phyloP scores from a whole-genome alignment of 2,329 filamentous ascomycete species.

The Pseudofabraea citricarpa region DNA sequence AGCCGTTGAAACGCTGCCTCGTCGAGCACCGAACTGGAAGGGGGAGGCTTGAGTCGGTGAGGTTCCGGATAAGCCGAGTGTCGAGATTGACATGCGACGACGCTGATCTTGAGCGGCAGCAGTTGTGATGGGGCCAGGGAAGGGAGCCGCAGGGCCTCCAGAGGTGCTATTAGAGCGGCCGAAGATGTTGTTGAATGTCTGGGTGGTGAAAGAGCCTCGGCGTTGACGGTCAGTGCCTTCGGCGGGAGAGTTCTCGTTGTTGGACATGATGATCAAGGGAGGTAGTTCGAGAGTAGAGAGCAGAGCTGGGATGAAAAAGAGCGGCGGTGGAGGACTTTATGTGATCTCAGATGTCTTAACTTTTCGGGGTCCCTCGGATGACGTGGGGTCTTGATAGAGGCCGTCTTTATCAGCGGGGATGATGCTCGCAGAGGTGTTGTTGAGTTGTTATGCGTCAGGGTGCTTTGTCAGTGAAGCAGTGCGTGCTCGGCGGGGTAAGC shows the following conservation, averaged over 20 bases:
- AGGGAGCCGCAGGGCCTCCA: slow-evolving; percentile 38
- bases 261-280: slow-evolving; percentile 32
- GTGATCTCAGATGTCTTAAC: no score
- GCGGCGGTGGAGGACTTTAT: no score
- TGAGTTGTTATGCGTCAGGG: no score
- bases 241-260: slow-evolving; percentile 33
- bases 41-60: slow-evolving; percentile 53
- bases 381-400: no score
- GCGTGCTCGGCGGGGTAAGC: no score
- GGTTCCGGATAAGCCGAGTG: slow-evolving; percentile 67
- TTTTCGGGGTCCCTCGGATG: no score
- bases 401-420: no score
- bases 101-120: slow-evolving; percentile 50
- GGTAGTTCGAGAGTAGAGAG: no score
- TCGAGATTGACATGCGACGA: slow-evolving; percentile 70
- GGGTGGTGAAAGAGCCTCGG: slow-evolving; percentile 39
- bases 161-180: slow-evolving; percentile 46
- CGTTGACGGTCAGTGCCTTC: slow-evolving; percentile 35
- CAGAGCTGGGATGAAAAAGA: no score
- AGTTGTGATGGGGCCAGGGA: slow-evolving; percentile 43
- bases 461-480: no score
- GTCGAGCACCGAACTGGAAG: slow-evolving; percentile 51
- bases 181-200: slow-evolving; percentile 44
- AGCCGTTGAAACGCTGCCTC: slow-evolving; percentile 66
- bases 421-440: no score